Base-by-base conservation (phyloP, 2,329 filamentous ascomycete species). In the Pseudogymnoascus sp. region DNA sequence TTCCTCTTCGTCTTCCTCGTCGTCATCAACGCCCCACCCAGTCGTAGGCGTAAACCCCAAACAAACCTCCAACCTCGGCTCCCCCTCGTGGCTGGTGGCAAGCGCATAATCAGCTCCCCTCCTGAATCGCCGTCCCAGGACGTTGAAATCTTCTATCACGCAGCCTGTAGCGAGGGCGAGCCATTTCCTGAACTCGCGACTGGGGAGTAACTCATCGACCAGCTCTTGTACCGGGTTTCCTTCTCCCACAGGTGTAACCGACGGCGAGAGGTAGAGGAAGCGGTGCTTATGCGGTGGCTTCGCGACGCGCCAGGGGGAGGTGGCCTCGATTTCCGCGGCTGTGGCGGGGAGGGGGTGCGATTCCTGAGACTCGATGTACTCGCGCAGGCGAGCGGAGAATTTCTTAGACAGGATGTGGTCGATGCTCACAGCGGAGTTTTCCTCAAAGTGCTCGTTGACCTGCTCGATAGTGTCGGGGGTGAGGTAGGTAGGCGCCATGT, bases 231-330 rank as follows among this genome's bases (percentile, higher is more conserved):
- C 81, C 0, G 90, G 83, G 12, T 82, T 83, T 70, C 66, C 8
- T 55, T 33, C 38, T 13, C 10, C 74, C 65, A 58, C 74, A 21
- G 21, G 21, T 65, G 61, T 76, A 9, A 27, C 75, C 59, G 70
- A 80, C 67, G 76, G 78, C 68, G 91, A 86, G 64, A 90, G 83
- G 75, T 94, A 99, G 2, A 96, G 80, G 74, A 89, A 99, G 12
- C 92, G 90, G 72, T 97, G 92, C 78, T 99, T 99, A 77, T 99
- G 92, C 0, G 94, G 94, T 39, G 94, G 94, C 33, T 85, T 83
- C 5, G 94, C 90, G 7, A 95, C 88, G 64, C 81, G 84, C 90
- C 90, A 94, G 0, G 77, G 76, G 42, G 79, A 77, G 77, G 35
- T 8, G 51, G 79, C 79, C 69, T 87, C 84, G 63, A 89, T 85